Evolutionary conservation across 1,284 basidiomycete genomes (phyloP).

Genomic region (Microbotryum lychnidis-dioicae): DNA sequence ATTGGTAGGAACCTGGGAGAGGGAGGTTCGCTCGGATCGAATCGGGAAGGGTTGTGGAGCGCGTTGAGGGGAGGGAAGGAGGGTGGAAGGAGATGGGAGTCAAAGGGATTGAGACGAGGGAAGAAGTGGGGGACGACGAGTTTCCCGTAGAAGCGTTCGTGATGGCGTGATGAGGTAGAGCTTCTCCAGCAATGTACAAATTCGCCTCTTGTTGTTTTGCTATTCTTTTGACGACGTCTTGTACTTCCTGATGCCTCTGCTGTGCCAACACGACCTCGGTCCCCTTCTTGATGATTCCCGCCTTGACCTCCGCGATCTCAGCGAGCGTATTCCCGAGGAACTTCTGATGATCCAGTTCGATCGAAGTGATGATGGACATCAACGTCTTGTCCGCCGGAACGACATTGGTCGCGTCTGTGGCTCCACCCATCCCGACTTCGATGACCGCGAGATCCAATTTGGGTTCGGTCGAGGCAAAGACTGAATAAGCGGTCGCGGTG

Average conservation of each 20-base stretch:
- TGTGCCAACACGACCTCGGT: slow-evolving; percentile 66
- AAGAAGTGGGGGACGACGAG: slow-evolving; percentile 26
- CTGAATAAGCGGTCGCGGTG: slow-evolving; percentile 62
- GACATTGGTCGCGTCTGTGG: slow-evolving; percentile 86
- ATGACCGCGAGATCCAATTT: slow-evolving; percentile 71
- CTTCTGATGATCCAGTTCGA: slow-evolving; percentile 86
- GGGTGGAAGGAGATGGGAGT: background rate
- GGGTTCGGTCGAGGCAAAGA: slow-evolving; percentile 55
- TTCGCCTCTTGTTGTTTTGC: slow-evolving; percentile 39
- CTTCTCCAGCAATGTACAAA: slow-evolving; percentile 18
- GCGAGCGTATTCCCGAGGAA: slow-evolving; percentile 71
- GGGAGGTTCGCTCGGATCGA: slow-evolving; percentile 39
- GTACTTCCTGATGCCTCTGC: slow-evolving; percentile 55
- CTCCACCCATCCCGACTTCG: slow-evolving; percentile 93
- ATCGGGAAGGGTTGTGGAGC: too few species aligned
- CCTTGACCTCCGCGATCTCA: slow-evolving; percentile 75
- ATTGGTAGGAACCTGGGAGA: slow-evolving; percentile 72
- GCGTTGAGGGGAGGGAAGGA: background rate
- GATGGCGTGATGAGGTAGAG: background rate
- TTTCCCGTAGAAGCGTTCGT: background rate
- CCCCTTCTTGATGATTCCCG: slow-evolving; percentile 62
- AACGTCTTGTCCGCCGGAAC: slow-evolving; percentile 62
- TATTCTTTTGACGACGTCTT: slow-evolving; percentile 43
- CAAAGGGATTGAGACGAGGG: background rate
- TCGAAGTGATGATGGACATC: slow-evolving; percentile 70